These are phyloP conservation scores for Ophiostoma pallidulum DNA, from an alignment of 2,329 filamentous ascomycete genomes.

Conservation along the genomic window DNA sequence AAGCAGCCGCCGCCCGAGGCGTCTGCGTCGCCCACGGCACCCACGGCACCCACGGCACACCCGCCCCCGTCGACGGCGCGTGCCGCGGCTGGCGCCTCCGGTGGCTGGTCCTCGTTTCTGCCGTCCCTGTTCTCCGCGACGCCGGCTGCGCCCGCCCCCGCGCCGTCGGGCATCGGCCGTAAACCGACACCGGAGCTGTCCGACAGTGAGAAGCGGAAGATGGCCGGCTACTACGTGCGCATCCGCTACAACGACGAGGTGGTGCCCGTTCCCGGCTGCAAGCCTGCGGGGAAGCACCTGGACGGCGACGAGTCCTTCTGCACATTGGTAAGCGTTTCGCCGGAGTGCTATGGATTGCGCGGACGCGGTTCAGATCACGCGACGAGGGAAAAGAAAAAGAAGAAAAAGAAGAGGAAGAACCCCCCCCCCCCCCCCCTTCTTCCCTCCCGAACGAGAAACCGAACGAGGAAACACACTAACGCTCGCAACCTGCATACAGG, in stretches of 20 bases:
- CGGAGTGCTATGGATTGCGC: conserved; percentile 21
- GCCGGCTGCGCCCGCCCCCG: conserved; percentile 12
- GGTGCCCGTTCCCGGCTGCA: conserved; percentile 75
- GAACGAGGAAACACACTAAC: conserved; percentile 7
- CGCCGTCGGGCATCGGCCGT: conserved; percentile 46
- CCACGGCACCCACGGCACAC: too few species aligned
- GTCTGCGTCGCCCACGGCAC: conserved; percentile 18
- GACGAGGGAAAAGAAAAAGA: too few species aligned
- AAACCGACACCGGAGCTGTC: conserved; percentile 48
- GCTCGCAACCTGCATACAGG: conserved; percentile 41
- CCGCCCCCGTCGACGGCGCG: too few species aligned
- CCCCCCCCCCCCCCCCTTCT: too few species aligned
- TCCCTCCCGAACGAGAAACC: too few species aligned
- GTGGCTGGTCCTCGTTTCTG: conserved; percentile 22
- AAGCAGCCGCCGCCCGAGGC: conserved; percentile 31
- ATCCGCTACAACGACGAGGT: conserved; percentile 83
- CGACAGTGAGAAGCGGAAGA: conserved; percentile 44
- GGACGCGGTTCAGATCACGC: not conserved
- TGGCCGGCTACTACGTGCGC: conserved; percentile 77
- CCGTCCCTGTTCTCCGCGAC: conserved; percentile 23
- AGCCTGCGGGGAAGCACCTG: conserved; percentile 66
- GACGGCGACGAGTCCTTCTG: conserved; percentile 83
- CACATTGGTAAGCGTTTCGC: conserved; percentile 72
- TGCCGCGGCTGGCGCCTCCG: conserved; percentile 15
- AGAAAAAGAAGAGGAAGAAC: too few species aligned